Conservation (phyloP, 163 green algal species). For the Picocystis sp. region DNA sequence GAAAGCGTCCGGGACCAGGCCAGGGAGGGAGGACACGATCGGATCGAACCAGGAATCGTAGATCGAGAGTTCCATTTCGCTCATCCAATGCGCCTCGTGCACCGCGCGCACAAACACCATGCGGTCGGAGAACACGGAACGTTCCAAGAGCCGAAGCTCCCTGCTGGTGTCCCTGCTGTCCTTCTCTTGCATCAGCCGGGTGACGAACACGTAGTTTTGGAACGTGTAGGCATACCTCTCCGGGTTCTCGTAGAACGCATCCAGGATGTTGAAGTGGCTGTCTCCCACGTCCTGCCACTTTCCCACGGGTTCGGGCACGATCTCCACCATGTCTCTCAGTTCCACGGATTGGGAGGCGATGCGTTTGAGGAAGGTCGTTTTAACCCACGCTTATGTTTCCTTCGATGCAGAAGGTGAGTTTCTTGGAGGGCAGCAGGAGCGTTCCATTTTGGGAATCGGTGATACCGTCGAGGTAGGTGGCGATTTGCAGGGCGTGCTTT, state of each 20-base stretch:
- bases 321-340: constrained; percentile 37
- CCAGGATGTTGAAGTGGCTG: constrained; percentile 53
- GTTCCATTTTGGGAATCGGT: not conserved
- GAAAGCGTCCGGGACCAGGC: constrained; percentile 80
- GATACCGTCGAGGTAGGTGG: not conserved
- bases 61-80: constrained; percentile 64
- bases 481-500: not conserved
- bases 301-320: constrained; percentile 84
- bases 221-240: constrained; percentile 86
- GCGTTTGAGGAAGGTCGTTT: constrained; percentile 69
- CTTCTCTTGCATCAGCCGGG: constrained; percentile 57
- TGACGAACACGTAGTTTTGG: constrained; percentile 96
- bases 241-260: constrained; percentile 79
- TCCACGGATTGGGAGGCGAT: constrained; percentile 19
- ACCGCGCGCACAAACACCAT: constrained; percentile 93
- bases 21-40: constrained; percentile 31
- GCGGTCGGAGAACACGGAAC: constrained; percentile 84
- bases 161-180: constrained; percentile 9
- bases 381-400: constrained; percentile 95
- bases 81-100: constrained; percentile 59
- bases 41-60: constrained; percentile 69
- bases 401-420: constrained; percentile 84
- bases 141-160: constrained; percentile 69
- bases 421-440: not conserved
- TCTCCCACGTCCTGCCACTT: constrained; percentile 67